These are phyloP conservation scores for Albizia julibrissin DNA, from an alignment of 306 rosid species.

Conservation along the genomic window DNA sequence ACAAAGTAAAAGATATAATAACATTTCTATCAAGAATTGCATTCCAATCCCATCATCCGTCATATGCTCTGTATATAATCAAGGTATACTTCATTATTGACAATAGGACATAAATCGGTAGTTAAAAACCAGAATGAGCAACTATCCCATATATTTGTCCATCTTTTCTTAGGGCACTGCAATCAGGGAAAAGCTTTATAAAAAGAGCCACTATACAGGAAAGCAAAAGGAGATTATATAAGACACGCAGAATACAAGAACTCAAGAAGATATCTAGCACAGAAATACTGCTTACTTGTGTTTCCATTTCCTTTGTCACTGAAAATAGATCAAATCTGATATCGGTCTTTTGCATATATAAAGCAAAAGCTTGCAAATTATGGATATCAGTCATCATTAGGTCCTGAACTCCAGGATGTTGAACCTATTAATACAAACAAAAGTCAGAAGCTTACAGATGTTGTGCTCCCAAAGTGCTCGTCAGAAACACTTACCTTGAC, in stretches of 20 bases:
- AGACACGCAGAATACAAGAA: neutral
- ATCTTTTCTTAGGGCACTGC: constrained; percentile 16
- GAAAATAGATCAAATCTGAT: constrained; percentile 91
- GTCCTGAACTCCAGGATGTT: constrained; percentile 97
- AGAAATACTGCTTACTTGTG: constrained; percentile 60
- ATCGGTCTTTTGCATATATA: constrained; percentile 91
- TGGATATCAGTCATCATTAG: constrained; percentile 97
- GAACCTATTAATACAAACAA: constrained; percentile 64
- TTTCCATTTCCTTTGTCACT: constrained; percentile 94
- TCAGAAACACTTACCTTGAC: constrained; percentile 71
- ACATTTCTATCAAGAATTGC: constrained; percentile 21
- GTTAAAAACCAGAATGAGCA: constrained; percentile 22
- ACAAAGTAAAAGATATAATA: neutral
- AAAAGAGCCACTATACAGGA: constrained; percentile 16
- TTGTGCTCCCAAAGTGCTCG: constrained; percentile 23
- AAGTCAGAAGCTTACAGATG: constrained; percentile 36
- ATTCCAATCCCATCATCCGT: constrained; percentile 24
- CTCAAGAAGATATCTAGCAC: constrained; percentile 21
- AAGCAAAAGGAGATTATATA: constrained; percentile 21
- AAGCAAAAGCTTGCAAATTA: constrained; percentile 90
- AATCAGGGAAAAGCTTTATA: neutral
- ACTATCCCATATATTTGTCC: neutral
- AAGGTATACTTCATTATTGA: constrained; percentile 3
- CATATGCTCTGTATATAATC: neutral
- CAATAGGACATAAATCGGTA: constrained; percentile 22